phyloP scores from a whole-genome alignment of 176 grass and related monocot genomes.

The Juncus inflexus region DNA sequence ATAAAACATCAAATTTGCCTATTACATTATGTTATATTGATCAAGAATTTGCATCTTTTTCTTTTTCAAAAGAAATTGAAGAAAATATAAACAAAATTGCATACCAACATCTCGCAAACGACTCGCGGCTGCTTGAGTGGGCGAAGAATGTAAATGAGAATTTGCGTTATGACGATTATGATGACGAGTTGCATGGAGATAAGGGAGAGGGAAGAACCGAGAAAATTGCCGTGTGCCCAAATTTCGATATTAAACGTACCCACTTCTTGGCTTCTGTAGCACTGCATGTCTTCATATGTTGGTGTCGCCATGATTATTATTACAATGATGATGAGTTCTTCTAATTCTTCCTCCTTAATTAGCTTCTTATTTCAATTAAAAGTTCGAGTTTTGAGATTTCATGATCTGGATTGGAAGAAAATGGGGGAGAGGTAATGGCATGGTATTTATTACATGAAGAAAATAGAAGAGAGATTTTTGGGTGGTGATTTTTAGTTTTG shows the following conservation, averaged over 20 bases:
- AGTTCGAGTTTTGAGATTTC: no score
- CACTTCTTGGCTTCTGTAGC: conserved; percentile 20
- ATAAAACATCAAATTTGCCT: neutral
- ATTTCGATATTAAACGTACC: conserved; percentile 19
- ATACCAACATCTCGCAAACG: conserved; percentile 70
- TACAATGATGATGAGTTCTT: no score
- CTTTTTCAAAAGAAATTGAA: conserved; percentile 1
- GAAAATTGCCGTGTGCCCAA: conserved; percentile 38
- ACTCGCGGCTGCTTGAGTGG: conserved; percentile 73
- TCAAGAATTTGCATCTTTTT: neutral
- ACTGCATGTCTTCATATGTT: conserved; percentile 3
- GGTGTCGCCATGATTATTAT: no score
- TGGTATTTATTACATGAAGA: no score
- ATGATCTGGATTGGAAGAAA: no score
- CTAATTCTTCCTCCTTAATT: no score
- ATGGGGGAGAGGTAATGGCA: no score
- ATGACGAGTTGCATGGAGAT: conserved; percentile 70
- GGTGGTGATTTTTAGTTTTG: no score
- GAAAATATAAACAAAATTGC: neutral
- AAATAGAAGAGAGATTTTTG: no score
- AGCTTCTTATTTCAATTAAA: no score
- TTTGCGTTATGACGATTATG: conserved; percentile 62
- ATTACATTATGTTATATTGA: no score
- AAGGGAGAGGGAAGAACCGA: conserved; percentile 54
- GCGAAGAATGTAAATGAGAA: conserved; percentile 56